Base-by-base conservation (phyloP, 2,329 filamentous ascomycete species). In the Aureobasidium sp. region DNA sequence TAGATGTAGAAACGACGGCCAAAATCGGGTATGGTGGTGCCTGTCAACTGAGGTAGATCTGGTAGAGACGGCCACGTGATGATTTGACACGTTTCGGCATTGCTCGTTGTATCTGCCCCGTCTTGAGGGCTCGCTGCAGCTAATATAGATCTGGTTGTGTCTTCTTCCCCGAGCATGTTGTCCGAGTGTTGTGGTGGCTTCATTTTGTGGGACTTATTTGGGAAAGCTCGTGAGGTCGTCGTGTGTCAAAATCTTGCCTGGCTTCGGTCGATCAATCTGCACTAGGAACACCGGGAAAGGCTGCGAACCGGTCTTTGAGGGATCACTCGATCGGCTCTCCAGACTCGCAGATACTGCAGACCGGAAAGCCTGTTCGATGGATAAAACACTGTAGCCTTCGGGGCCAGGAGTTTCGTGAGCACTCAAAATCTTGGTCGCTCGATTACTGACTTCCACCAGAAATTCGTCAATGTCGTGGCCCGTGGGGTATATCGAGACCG, bases 231-330 rank as follows among this genome's bases (percentile, higher is more conserved):
- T 52, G 20, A 37, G 14, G 4, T 52, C 48, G 31, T 52, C 22
- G 15, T 49, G 5, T 36, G 29, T 20, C 48, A 25, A 25, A 15
- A 52, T 14, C 34, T 52, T 34, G 5, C 31, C 48, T 37, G 48
- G 48, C 48, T 52, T 52, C 48, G 29, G n/a, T 25, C 48, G 48
- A 52, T 52, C 48, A 25, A 52, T 52, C 2, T 52, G 48, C n/a
- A 52, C 48, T n/a, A 52, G 36, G 14, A 52, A 52, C 15, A 52
- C 11, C n/a, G 34, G 48, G 8, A 37, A 52, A 37, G n/a, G 29
- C n/a, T 52, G 48, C 9, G 8, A 12, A 9, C 34, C 48, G 15
- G 14, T 15, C 48, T 52, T 52, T 52, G 17, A 5, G 25, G 31
- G n/a, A 37, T 15, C 7, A 36, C 31, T 31, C n/a, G 8, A 14